phyloP scores from a whole-genome alignment of 495 filamentous ascomycete species.

The Neurospora sublineolata region DNA sequence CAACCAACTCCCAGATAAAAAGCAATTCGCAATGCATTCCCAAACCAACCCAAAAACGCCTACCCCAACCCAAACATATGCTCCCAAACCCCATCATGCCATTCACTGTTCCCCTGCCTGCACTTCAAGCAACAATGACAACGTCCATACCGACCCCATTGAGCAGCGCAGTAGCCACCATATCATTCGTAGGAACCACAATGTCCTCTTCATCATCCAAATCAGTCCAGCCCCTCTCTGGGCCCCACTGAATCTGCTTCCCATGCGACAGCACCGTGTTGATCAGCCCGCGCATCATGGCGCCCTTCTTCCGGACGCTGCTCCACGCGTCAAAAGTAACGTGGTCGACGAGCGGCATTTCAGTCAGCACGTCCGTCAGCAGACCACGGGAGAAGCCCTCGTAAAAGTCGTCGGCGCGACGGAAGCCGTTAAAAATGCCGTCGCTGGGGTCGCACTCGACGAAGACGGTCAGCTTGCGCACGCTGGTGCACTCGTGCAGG shows the following conservation, averaged over 20 bases:
- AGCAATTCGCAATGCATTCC: not conserved
- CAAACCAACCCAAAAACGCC: not conserved
- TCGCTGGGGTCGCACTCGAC: slow-evolving; percentile 70
- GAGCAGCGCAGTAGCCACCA: not conserved
- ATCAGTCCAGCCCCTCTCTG: slow-evolving; percentile 54
- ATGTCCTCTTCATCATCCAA: slow-evolving; percentile 23
- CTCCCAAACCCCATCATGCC: not conserved
- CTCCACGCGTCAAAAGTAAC: slow-evolving; percentile 69
- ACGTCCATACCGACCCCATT: slow-evolving; percentile 5
- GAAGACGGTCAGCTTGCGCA: slow-evolving; percentile 59
- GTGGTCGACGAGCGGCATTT: slow-evolving; percentile 46
- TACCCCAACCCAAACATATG: not conserved
- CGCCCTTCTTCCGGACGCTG: slow-evolving; percentile 55
- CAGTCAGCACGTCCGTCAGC: slow-evolving; percentile 44
- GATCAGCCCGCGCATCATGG: slow-evolving; percentile 58
- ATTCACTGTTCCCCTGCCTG: not conserved
- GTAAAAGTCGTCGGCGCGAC: slow-evolving; percentile 58
- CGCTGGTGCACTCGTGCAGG: slow-evolving; percentile 48
- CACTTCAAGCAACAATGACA: not conserved
- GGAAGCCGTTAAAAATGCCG: slow-evolving; percentile 61
- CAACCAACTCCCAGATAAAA: not conserved
- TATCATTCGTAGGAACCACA: not conserved
- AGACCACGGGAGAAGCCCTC: slow-evolving; percentile 56
- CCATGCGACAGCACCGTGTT: slow-evolving; percentile 38
- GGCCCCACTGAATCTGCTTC: slow-evolving; percentile 56